A percentile compares a stretch with the other conserved stretches of the same genome.
Evolutionary conservation across 2,329 filamentous ascomycete genomes (phyloP).

Genomic region (Aspergillus sp.): DNA sequence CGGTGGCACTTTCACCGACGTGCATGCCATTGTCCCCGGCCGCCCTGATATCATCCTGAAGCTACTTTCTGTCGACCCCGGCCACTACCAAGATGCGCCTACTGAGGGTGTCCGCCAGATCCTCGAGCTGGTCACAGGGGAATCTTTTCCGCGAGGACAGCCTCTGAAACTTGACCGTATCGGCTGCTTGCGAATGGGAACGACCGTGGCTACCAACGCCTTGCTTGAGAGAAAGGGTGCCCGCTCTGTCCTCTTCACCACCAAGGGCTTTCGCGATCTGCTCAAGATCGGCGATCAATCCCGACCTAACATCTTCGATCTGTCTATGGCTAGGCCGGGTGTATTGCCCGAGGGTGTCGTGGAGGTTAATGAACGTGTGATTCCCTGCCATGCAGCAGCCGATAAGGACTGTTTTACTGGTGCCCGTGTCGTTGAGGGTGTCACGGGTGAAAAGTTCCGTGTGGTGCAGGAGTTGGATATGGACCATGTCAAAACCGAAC

Average conservation of each 20-base stretch:
- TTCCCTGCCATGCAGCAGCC: constrained; percentile 55
- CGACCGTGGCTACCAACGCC: constrained; percentile 88
- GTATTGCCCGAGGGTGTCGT: constrained; percentile 79
- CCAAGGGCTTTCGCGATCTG: constrained; percentile 81
- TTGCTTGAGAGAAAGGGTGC: constrained; percentile 86
- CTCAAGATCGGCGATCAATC: constrained; percentile 87
- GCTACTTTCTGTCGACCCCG: constrained; percentile 35
- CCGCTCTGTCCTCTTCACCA: constrained; percentile 79
- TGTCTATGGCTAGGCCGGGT: constrained; percentile 80
- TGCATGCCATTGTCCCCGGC: constrained; percentile 33
- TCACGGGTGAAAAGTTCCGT: constrained; percentile 62
- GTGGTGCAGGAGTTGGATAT: constrained; percentile 58
- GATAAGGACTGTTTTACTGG: constrained; percentile 71
- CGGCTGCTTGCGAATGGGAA: constrained; percentile 76
- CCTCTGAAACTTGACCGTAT: constrained; percentile 32
- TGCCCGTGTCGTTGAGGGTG: constrained; percentile 54
- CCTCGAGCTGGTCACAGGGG: constrained; percentile 32
- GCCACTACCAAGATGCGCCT: constrained; percentile 51
- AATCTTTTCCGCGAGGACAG: constrained; percentile 29
- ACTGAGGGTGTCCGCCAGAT: constrained; percentile 78
- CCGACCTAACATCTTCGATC: constrained; percentile 82
- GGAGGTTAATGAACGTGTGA: constrained; percentile 83
- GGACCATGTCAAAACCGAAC: constrained; percentile 51
- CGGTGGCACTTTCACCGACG: constrained; percentile 39
- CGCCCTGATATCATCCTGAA: constrained; percentile 35